Evolutionary conservation across 1,284 basidiomycete genomes (phyloP), one percentile per base, ranked within the genome.

Genomic region (Irpex sp.): DNA sequence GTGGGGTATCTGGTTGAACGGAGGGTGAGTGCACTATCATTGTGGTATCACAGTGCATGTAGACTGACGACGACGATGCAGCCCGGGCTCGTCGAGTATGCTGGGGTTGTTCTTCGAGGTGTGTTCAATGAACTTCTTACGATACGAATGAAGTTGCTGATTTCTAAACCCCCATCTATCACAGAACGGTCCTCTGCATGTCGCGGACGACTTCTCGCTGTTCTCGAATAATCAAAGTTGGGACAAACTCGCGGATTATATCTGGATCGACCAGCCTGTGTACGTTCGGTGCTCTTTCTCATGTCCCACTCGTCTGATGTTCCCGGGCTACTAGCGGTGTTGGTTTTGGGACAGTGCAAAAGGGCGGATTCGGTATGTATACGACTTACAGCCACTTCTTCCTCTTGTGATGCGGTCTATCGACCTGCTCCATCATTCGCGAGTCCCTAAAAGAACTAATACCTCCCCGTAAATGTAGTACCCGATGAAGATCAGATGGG

Each of bases 1-100:
- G 8, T 90, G 89, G 89, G 82, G 82, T 8, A 86, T 90, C 53
- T 91, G 88, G 88, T 71, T 91, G 17, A 89, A 90, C 67, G 88
- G 89, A 72, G 88, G 88, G 83, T 87, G 67, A 60, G 81, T 43
- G 7, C 36, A 61, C 35, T 61, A 21, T 35, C 36, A 17, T 49
- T 35, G 43, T 13, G 21, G 9, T 50, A 46, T 54, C 11, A 15
- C 5, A 26, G 9, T 9, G 15, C 11, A 33, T 31, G 3, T 6
- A 3, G 21, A 51, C 17, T n/a, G 5, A 35, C 51, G 31, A 57
- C 47, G 26, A 4, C 11, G 17, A 43, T 51, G 43, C 62, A 88
- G 88, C 21, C 89, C 89, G 13, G 89, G 89, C 17, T 84, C 87
- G 4, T 90, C 89, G 11, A 87, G 88, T 67, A 76, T 90, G 73